A percentile compares a stretch with the other conserved stretches of the same genome.
phyloP scores from a whole-genome alignment of 2,329 filamentous ascomycete species.

The Xylariaceae sp. region DNA sequence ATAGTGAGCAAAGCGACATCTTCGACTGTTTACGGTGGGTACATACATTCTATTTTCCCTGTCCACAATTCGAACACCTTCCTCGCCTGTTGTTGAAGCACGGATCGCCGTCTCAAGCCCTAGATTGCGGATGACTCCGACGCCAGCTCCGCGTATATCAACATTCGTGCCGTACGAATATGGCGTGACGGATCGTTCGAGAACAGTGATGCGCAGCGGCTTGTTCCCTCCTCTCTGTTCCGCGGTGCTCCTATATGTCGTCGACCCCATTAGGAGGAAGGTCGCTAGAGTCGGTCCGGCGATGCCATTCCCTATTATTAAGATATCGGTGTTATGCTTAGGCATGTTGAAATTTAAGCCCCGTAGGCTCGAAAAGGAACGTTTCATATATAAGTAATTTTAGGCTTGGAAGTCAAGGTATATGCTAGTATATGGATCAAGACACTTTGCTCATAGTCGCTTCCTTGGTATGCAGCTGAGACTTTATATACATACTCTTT shows the following conservation, averaged over 20 bases:
- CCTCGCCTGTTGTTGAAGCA: background rate
- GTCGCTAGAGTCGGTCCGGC: background rate
- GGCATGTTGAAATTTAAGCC: too few species aligned
- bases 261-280: background rate
- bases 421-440: too few species aligned
- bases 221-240: background rate
- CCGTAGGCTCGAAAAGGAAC: too few species aligned
- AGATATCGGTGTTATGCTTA: too few species aligned
- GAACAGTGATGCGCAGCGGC: background rate
- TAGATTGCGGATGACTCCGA: background rate
- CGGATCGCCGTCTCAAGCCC: background rate
- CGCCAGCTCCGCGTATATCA: background rate
- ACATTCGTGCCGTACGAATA: background rate
- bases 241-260: too few species aligned
- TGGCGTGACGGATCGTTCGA: background rate
- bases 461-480: too few species aligned
- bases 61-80: background rate
- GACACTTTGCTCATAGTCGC: too few species aligned
- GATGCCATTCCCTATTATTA: background rate
- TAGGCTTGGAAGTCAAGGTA: too few species aligned
- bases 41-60: background rate
- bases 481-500: too few species aligned
- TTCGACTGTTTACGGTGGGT: too few species aligned
- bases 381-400: too few species aligned
- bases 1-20: too few species aligned